A percentile compares a stretch with the other conserved stretches of the same genome.
Evolutionary conservation across 768 basidiomycete species (phyloP).

Genomic region (Wakefieldia striispora): DNA sequence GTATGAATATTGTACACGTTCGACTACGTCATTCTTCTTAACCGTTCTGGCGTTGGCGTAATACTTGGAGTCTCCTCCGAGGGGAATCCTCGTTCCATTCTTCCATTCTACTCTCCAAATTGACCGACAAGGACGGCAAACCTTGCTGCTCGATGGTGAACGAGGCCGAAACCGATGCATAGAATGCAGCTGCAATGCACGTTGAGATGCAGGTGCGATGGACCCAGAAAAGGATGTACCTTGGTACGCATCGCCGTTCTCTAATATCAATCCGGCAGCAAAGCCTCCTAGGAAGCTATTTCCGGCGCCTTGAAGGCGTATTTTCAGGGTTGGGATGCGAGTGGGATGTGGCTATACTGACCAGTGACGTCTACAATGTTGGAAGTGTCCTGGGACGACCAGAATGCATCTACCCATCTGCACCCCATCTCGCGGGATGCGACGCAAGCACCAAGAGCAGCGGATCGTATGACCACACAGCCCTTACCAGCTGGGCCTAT

Average conservation of each 20-base stretch:
- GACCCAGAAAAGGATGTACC: constrained; percentile 44
- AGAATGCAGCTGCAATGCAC: constrained; percentile 53
- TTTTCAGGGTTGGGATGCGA: constrained; percentile 1
- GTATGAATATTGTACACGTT: constrained; percentile 23
- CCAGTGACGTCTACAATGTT: constrained; percentile 83
- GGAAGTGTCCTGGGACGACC: constrained; percentile 44
- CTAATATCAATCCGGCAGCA: constrained; percentile 63
- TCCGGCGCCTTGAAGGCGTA: constrained; percentile 64
- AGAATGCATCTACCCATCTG: constrained; percentile 75
- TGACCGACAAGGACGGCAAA: constrained; percentile 51
- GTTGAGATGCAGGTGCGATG: constrained; percentile 13
- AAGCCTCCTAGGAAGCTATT: constrained; percentile 87
- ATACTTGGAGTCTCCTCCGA: constrained; percentile 49
- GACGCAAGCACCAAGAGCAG: constrained; percentile 68
- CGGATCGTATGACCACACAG: constrained; percentile 73
- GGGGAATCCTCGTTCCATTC: constrained; percentile 77
- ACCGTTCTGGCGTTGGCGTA: constrained; percentile 42
- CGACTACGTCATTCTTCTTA: constrained; percentile 33
- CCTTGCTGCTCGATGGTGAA: constrained; percentile 82
- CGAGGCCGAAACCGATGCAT: constrained; percentile 79
- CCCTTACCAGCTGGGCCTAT: constrained; percentile 51
- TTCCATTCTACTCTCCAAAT: constrained; percentile 27
- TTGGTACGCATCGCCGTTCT: constrained; percentile 58
- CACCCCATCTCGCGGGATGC: constrained; percentile 41
- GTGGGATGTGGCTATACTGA: constrained; percentile 25